Evolutionary conservation across 306 rosid species (phyloP).

Genomic region (Rubus idaeus): DNA sequence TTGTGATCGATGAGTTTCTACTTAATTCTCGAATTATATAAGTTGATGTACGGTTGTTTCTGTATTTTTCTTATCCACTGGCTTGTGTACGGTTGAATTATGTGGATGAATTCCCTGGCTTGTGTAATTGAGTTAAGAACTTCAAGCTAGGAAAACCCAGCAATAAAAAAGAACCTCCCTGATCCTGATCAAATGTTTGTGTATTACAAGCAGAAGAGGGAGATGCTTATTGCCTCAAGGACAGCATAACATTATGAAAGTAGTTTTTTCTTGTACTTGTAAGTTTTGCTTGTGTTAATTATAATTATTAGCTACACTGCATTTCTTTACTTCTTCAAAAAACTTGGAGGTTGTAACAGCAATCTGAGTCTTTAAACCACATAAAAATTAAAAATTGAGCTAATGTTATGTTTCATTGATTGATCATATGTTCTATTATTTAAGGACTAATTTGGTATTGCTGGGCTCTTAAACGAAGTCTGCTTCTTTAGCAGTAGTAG

Average conservation of each 20-base stretch:
- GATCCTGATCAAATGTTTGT: constrained; percentile 9
- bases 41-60: background rate
- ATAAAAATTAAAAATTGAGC: too few relatives aligned
- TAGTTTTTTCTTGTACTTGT: background rate
- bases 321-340: too few relatives aligned
- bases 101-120: constrained; percentile 17
- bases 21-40: background rate
- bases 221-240: constrained; percentile 12
- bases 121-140: constrained; percentile 14
- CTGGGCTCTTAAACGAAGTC: too few relatives aligned
- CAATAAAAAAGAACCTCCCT: constrained; percentile 22
- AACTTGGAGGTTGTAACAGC: too few relatives aligned
- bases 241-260: background rate
- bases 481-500: too few relatives aligned
- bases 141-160: constrained; percentile 12
- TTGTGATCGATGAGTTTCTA: background rate
- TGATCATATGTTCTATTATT: too few relatives aligned
- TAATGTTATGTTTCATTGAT: too few relatives aligned
- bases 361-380: too few relatives aligned
- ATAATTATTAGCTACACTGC: too few relatives aligned
- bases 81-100: constrained; percentile 18
- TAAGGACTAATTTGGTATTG: too few relatives aligned
- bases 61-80: background rate
- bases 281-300: too few relatives aligned
- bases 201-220: constrained; percentile 23